Percentiles rank a stretch among this genome's conserved stretches.
phyloP scores from a whole-genome alignment of 768 basidiomycete species.

The Dacryopinax spathularia region DNA sequence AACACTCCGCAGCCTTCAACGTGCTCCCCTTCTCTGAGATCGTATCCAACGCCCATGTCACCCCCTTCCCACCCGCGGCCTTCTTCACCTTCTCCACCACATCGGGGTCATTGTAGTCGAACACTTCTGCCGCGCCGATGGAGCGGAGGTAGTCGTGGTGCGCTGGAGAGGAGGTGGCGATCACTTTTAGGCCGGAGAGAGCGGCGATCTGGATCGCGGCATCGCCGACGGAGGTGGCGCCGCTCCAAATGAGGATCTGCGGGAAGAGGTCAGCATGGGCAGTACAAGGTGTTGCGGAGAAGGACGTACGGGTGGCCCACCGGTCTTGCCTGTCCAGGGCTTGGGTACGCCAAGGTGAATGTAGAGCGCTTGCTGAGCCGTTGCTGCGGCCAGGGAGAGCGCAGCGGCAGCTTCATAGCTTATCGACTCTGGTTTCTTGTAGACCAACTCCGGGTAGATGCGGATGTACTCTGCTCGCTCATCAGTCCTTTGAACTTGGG shows the following conservation, averaged over 20 bases:
- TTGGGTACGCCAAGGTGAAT: conserved; percentile 10
- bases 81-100: background rate
- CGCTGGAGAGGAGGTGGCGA: conserved; percentile 25
- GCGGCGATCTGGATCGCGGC: conserved; percentile 23
- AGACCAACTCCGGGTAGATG: conserved; percentile 11
- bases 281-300: too few relatives aligned
- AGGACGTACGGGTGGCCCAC: conserved; percentile 6
- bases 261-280: background rate
- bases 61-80: conserved; percentile 8
- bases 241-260: conserved; percentile 12
- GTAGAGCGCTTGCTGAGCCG: conserved; percentile 13
- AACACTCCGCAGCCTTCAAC: background rate
- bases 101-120: conserved; percentile 17
- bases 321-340: conserved; percentile 9
- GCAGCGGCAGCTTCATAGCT: conserved; percentile 15
- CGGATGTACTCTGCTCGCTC: conserved; percentile 12
- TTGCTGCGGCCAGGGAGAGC: conserved; percentile 14
- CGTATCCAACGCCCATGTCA: conserved; percentile 11
- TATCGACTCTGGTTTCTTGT: conserved; percentile 11
- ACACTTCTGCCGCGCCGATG: conserved; percentile 26
- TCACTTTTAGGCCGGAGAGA: conserved; percentile 22
- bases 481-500: background rate
- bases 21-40: conserved; percentile 7
- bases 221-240: conserved; percentile 15
- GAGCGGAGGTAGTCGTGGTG: conserved; percentile 27